These are phyloP conservation scores for Rhododendron mucronatum DNA, from an alignment of 148 eudicot genomes.

Conservation along the genomic window DNA sequence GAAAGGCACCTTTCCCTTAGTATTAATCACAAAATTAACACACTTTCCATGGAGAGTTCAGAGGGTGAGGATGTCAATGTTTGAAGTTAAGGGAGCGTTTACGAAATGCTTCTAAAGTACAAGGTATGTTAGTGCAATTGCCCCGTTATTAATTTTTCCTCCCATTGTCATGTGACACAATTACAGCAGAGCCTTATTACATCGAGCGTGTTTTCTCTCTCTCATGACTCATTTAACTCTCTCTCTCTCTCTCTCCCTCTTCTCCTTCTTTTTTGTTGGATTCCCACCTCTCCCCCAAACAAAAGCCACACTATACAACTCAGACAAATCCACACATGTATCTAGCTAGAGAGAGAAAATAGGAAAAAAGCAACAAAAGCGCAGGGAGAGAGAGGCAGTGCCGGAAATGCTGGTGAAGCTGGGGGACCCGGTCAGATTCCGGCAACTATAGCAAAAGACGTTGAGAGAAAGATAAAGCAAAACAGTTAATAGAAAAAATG, in stretches of 20 bases:
- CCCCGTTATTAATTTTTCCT: background rate
- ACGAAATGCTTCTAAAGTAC: background rate
- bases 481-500: slow-evolving; percentile 9
- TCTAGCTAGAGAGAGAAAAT: background rate
- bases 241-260: background rate
- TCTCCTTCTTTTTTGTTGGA: background rate
- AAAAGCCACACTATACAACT: background rate
- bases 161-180: background rate
- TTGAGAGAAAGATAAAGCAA: background rate
- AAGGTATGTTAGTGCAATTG: background rate
- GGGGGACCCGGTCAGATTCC: slow-evolving; percentile 1
- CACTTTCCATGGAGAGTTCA: background rate
- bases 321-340: background rate
- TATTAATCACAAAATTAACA: background rate
- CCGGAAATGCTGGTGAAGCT: slow-evolving; percentile 25
- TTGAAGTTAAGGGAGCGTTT: background rate
- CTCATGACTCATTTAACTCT: background rate
- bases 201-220: background rate
- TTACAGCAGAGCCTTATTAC: background rate
- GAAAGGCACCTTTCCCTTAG: background rate
- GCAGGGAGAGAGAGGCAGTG: background rate
- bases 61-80: background rate
- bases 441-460: background rate
- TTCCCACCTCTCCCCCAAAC: background rate
- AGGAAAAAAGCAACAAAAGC: background rate